Conservation (phyloP, 768 basidiomycete genomes). For the Lentinula edodes region DNA sequence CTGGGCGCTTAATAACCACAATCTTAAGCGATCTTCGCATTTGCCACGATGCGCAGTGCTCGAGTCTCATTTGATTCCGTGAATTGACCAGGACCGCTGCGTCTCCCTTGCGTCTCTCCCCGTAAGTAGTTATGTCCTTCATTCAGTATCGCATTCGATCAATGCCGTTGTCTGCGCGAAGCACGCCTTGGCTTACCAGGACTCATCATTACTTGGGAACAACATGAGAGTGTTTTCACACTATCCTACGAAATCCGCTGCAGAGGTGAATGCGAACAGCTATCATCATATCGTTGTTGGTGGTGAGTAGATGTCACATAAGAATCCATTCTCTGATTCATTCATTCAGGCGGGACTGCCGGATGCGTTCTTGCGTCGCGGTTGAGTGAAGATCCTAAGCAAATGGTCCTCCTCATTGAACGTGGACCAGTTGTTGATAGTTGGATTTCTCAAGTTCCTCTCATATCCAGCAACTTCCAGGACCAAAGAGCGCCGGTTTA, state of each 20-base stretch:
- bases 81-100: background rate
- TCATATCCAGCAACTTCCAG: conserved; percentile 23
- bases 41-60: background rate
- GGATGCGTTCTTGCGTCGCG: conserved; percentile 33
- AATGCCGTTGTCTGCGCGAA: background rate
- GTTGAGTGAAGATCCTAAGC: conserved; percentile 24
- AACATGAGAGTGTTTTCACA: background rate
- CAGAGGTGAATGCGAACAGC: background rate
- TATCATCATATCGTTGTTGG: conserved; percentile 13
- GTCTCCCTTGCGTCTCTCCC: background rate
- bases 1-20: background rate
- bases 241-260: background rate
- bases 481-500: conserved; percentile 13
- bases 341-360: conserved; percentile 27
- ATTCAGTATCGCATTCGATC: background rate
- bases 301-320: background rate
- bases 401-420: conserved; percentile 29
- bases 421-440: conserved; percentile 22
- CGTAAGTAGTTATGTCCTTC: background rate
- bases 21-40: background rate
- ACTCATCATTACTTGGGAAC: too few species aligned
- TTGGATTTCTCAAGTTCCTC: conserved; percentile 26
- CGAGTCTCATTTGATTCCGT: background rate
- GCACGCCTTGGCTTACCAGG: too few species aligned
- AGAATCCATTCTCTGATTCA: background rate